These are phyloP conservation scores for Artomyces pyxidatus DNA, from an alignment of 768 basidiomycete species.

Conservation along the genomic window DNA sequence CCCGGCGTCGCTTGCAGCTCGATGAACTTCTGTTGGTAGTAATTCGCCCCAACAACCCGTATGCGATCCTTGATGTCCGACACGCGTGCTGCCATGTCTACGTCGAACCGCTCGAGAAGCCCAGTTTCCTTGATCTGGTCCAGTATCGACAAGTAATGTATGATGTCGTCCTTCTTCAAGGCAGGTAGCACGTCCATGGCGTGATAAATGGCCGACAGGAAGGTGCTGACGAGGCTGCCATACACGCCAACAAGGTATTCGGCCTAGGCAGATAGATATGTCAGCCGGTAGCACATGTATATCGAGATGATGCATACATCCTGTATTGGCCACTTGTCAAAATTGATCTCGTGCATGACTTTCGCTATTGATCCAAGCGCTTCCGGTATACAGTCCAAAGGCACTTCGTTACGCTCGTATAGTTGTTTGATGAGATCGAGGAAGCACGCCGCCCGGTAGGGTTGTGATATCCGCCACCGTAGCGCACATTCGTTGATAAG, in stretches of 20 bases:
- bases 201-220: conserved; percentile 80
- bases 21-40: conserved; percentile 54
- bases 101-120: conserved; percentile 63
- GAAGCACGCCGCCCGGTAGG: conserved; percentile 74
- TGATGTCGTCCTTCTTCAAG: conserved; percentile 63
- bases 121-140: conserved; percentile 63
- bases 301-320: conserved; percentile 82
- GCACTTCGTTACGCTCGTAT: conserved; percentile 85
- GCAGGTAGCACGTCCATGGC: conserved; percentile 69
- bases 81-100: conserved; percentile 62
- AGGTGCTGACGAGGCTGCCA: conserved; percentile 74
- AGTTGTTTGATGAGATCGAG: conserved; percentile 79
- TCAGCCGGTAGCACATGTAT: too few species aligned
- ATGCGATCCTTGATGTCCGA: conserved; percentile 61
- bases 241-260: conserved; percentile 65
- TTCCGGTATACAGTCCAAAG: conserved; percentile 91
- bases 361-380: conserved; percentile 69
- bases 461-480: conserved; percentile 81
- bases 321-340: conserved; percentile 69
- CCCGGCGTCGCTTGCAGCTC: conserved; percentile 64
- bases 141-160: conserved; percentile 57
- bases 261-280: conserved; percentile 30
- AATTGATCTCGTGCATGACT: conserved; percentile 58
- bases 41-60: conserved; percentile 47
- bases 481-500: conserved; percentile 83